These are phyloP conservation scores for Phlebopus sp. DNA, from an alignment of 1,284 basidiomycete genomes.

Conservation along the genomic window DNA sequence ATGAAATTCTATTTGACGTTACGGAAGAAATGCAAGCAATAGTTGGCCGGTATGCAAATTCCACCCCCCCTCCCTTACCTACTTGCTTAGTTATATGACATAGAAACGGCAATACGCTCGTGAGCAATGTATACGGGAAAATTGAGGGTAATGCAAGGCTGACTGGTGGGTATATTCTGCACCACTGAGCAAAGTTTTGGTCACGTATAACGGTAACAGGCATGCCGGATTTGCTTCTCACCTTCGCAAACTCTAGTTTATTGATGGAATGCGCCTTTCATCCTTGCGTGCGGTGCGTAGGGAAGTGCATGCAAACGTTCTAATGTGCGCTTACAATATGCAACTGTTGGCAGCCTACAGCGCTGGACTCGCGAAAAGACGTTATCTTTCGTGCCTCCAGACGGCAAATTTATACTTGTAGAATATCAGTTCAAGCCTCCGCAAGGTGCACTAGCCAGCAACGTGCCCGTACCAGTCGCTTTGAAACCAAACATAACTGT, in stretches of 20 bases:
- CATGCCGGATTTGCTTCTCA: constrained; percentile 83
- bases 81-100: background rate
- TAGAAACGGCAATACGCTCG: constrained; percentile 75
- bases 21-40: constrained; percentile 82
- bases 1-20: constrained; percentile 94
- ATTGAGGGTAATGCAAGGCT: constrained; percentile 82
- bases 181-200: constrained; percentile 2
- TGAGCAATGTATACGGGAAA: constrained; percentile 75
- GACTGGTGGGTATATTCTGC: constrained; percentile 51
- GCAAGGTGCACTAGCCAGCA: constrained; percentile 26
- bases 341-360: constrained; percentile 50
- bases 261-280: constrained; percentile 86
- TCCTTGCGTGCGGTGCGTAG: constrained; percentile 79
- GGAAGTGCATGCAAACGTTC: background rate
- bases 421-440: constrained; percentile 71
- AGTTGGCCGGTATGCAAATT: constrained; percentile 69
- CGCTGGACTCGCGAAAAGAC: constrained; percentile 79
- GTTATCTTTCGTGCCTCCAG: constrained; percentile 92
- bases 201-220: constrained; percentile 44
- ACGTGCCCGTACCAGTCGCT: constrained; percentile 61
- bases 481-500: constrained; percentile 62
- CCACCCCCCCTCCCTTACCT: background rate
- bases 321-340: constrained; percentile 8
- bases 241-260: constrained; percentile 75
- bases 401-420: constrained; percentile 85